A percentile compares a stretch with the other conserved stretches of the same genome.
phyloP scores from a whole-genome alignment of 2,329 filamentous ascomycete species.

The Monilinia fructigena region DNA sequence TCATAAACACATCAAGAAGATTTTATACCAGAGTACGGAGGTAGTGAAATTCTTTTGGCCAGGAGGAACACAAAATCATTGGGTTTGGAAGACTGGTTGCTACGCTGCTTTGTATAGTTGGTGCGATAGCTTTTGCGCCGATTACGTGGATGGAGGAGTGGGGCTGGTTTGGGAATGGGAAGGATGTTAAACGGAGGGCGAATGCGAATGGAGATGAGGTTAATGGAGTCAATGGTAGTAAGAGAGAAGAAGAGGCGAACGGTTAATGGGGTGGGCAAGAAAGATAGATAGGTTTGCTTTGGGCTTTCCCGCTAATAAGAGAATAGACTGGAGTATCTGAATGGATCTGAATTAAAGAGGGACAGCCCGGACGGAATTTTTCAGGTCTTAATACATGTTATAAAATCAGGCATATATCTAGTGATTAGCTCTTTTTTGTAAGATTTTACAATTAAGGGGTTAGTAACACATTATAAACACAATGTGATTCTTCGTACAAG shows the following conservation, averaged over 20 bases:
- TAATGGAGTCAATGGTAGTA: not conserved
- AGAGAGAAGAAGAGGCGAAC: not conserved
- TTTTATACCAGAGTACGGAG: conserved; percentile 73
- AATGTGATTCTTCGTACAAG: not conserved
- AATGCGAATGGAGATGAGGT: not conserved
- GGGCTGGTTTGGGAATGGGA: conserved; percentile 23
- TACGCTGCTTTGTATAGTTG: conserved; percentile 63
- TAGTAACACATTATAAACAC: not conserved
- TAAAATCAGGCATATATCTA: no score
- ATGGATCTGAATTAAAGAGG: no score
- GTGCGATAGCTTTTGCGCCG: conserved; percentile 51
- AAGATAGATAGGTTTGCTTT: not conserved
- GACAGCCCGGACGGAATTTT: not conserved
- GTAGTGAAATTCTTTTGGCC: conserved; percentile 70
- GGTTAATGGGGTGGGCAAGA: not conserved
- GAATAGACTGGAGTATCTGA: not conserved
- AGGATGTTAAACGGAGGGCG: not conserved
- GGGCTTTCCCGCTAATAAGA: no score
- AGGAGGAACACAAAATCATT: conserved; percentile 55
- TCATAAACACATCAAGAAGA: conserved; percentile 77
- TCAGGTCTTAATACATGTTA: no score
- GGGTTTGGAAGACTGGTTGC: conserved; percentile 51
- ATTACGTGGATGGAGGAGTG: conserved; percentile 51
- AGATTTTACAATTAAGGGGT: not conserved
- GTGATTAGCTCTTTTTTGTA: no score